Evolutionary conservation across 1,284 basidiomycete species (phyloP).

Genomic region (Ganoderma multipileum): DNA sequence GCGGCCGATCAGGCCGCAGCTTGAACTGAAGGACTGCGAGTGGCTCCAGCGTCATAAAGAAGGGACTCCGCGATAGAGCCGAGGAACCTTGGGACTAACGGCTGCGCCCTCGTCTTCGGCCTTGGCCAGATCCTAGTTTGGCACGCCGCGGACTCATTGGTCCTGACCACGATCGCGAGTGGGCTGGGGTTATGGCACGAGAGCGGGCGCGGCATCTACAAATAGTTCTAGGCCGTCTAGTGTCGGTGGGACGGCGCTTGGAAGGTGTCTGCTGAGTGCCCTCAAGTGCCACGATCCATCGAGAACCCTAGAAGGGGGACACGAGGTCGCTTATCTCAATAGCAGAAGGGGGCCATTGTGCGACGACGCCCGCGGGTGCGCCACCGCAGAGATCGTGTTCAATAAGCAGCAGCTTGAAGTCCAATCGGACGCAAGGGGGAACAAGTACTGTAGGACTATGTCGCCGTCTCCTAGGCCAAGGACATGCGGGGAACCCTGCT

Average conservation of each 20-base stretch:
- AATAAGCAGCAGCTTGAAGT: background rate
- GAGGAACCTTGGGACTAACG: background rate
- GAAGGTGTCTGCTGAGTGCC: constrained; percentile 7
- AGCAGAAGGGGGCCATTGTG: constrained; percentile 16
- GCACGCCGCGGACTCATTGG: background rate
- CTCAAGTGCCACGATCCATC: background rate
- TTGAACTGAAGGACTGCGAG: background rate
- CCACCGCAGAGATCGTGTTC: constrained; percentile 9
- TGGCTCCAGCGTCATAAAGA: background rate
- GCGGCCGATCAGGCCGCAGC: background rate
- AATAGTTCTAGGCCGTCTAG: constrained; percentile 12
- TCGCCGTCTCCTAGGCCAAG: background rate
- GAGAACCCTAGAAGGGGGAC: constrained; percentile 12
- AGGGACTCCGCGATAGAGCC: background rate
- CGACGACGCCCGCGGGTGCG: constrained; percentile 9
- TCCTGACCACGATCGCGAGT: background rate
- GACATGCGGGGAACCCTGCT: background rate
- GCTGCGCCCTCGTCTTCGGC: background rate
- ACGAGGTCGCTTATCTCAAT: constrained; percentile 30
- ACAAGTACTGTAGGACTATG: background rate
- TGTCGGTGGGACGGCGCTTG: constrained; percentile 6
- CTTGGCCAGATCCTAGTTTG: background rate
- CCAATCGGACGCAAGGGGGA: background rate
- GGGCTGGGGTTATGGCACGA: background rate
- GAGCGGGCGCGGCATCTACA: constrained; percentile 1